Evolutionary conservation across 345 rosid species (phyloP), one percentile per base, ranked within the genome.

Genomic region (Pseudoturritis turrita): DNA sequence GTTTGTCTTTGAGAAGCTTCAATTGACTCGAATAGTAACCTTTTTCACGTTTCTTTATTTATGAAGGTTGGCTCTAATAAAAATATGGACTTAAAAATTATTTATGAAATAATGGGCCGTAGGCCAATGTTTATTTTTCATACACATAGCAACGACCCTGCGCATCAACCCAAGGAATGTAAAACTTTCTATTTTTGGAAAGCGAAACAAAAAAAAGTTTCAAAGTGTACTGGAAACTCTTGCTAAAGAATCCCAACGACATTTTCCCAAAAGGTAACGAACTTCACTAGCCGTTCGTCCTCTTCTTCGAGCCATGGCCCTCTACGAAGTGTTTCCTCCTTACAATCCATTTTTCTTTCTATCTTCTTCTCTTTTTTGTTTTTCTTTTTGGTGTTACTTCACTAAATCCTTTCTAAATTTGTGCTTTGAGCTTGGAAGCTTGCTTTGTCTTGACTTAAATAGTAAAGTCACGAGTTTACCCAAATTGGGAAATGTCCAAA

Each of bases 281-380:
- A 83, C 22, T 83, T 60, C 1, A 78, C 68, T 4, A 88, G 68
- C 63, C 45, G 63, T 65, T 74, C 80, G 46, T 90, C 95, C 69
- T 90, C 89, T 61, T 83, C 89, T 75, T 83, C 80, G 0, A 79
- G 79, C 97, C 95, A 88, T 47, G 87, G 78, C 51, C 95, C 90
- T 80, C 78, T 84, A 7, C 79, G 75, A 68, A 83, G 33, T 11
- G 63, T 82, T 35, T 84, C 81, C 35, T 65, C 81, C 77, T 49
- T 70, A 40, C 4, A 29, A 22, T 63, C 72, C 80, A 77, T 76
- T 39, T 76, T 37, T 1, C 17, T 18, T 45, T 50, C 43, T 29
- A 22, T 25, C 31, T 43, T 26, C 37, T 44, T 10, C 10, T 2
- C 5, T 4, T n/a, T n/a, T 47, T n/a, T n/a, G n/a, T n/a, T n/a